These are phyloP conservation scores for Chimonanthus salicifolius DNA, from an alignment of 164 flowering plant species.

Conservation along the genomic window DNA sequence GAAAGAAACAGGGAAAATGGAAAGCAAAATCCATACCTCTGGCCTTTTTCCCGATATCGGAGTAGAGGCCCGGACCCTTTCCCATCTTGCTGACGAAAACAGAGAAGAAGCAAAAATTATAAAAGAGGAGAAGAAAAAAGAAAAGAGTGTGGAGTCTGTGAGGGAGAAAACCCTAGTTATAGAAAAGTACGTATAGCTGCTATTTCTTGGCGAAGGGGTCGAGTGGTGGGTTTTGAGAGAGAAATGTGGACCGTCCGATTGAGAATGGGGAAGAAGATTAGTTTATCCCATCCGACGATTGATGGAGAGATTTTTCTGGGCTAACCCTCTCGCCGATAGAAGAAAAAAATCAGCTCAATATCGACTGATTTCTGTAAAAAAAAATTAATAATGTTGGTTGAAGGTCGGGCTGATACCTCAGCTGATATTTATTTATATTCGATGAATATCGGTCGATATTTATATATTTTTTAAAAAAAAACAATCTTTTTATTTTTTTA, in stretches of 20 bases:
- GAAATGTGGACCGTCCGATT: background rate
- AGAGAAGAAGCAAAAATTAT: background rate
- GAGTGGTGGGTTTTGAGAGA: background rate
- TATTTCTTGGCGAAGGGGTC: background rate
- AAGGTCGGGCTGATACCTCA: too few relatives aligned
- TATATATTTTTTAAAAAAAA: too few relatives aligned
- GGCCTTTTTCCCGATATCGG: constrained; percentile 79
- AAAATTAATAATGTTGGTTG: too few relatives aligned
- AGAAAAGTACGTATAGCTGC: background rate
- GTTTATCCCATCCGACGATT: too few relatives aligned
- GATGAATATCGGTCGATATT: too few relatives aligned
- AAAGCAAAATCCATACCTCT: constrained; percentile 40
- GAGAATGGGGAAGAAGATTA: too few relatives aligned
- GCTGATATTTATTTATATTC: too few relatives aligned
- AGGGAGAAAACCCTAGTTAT: background rate
- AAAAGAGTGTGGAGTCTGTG: background rate
- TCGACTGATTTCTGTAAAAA: too few relatives aligned
- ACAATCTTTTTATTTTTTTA: too few relatives aligned
- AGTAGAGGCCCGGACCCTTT: constrained; percentile 86
- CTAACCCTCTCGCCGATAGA: too few relatives aligned
- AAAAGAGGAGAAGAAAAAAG: background rate
- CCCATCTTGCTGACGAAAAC: constrained; percentile 27
- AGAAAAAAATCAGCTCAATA: too few relatives aligned
- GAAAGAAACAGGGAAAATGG: background rate
- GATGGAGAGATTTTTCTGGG: too few relatives aligned